A percentile compares a stretch with the other conserved stretches of the same genome.
Conservation (phyloP, 305 asterid genomes). For the Euphrasia arctica region DNA sequence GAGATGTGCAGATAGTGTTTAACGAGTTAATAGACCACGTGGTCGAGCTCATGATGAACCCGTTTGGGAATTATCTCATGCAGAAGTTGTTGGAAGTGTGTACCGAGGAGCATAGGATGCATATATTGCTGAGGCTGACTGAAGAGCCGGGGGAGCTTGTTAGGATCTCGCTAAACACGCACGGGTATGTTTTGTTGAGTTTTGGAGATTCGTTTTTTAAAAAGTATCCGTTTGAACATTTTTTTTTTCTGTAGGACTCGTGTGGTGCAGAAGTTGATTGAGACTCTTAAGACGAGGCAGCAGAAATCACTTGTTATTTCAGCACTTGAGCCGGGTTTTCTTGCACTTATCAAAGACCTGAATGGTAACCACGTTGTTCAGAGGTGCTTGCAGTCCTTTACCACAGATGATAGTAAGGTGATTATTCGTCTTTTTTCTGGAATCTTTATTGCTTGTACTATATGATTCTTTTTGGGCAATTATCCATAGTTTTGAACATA, state of each 20-base stretch:
- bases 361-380: constrained; percentile 90
- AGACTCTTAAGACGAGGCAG: constrained; percentile 59
- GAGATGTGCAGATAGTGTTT: constrained; percentile 64
- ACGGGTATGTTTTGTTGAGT: constrained; percentile 54
- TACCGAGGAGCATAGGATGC: constrained; percentile 71
- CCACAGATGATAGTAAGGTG: constrained; percentile 70
- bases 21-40: constrained; percentile 62
- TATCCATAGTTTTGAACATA: neutral
- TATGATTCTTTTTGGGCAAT: neutral
- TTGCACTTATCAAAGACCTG: constrained; percentile 71
- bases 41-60: constrained; percentile 83
- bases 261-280: constrained; percentile 89
- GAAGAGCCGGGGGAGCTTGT: constrained; percentile 66
- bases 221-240: neutral
- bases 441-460: constrained; percentile 16
- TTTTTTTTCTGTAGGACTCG: constrained; percentile 56
- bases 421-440: constrained; percentile 7
- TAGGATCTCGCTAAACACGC: constrained; percentile 66
- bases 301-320: constrained; percentile 58
- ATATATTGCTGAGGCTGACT: constrained; percentile 57
- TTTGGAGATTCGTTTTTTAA: constrained; percentile 18
- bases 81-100: constrained; percentile 80
- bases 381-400: constrained; percentile 76
- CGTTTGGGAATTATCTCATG: constrained; percentile 88
- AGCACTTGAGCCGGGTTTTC: constrained; percentile 82